Conservation (phyloP, 176 grass and related monocot genomes). For the Aegilops tauschii region DNA sequence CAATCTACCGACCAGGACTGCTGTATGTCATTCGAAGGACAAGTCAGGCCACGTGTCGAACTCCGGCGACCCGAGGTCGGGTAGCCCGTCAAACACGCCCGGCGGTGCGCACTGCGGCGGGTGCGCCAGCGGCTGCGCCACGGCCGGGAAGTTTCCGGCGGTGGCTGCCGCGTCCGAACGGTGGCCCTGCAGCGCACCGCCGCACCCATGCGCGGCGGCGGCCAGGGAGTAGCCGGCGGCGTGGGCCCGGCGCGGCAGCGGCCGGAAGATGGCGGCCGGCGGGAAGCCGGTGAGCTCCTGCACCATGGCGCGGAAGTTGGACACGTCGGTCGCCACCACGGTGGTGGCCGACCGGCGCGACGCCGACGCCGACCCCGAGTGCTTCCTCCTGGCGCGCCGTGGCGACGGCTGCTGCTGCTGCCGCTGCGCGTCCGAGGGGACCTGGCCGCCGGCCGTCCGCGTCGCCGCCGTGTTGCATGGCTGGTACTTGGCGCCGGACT, state of each 20-base stretch:
- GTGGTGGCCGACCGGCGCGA: slow-evolving; percentile 44
- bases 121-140: background rate
- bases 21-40: background rate
- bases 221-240: background rate
- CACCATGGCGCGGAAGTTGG: slow-evolving; percentile 94
- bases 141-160: background rate
- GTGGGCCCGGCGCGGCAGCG: slow-evolving; percentile 42
- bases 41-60: slow-evolving; percentile 43
- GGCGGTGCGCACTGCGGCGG: slow-evolving; percentile 9
- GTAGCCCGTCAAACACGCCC: slow-evolving; percentile 35
- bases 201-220: background rate
- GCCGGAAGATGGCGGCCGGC: slow-evolving; percentile 45
- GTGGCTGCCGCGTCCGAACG: background rate
- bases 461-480: background rate
- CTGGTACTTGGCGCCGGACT: slow-evolving; percentile 10
- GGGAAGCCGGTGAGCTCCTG: slow-evolving; percentile 98
- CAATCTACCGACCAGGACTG: background rate
- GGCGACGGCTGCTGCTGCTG: background rate
- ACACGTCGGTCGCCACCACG: slow-evolving; percentile 60
- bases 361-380: background rate
- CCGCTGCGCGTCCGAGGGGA: background rate
- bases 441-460: background rate
- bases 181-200: background rate
- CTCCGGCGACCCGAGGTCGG: slow-evolving; percentile 53
- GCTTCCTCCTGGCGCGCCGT: slow-evolving; percentile 36